Conservation (phyloP, 495 filamentous ascomycete genomes). For the Hypoxylon perforatum region DNA sequence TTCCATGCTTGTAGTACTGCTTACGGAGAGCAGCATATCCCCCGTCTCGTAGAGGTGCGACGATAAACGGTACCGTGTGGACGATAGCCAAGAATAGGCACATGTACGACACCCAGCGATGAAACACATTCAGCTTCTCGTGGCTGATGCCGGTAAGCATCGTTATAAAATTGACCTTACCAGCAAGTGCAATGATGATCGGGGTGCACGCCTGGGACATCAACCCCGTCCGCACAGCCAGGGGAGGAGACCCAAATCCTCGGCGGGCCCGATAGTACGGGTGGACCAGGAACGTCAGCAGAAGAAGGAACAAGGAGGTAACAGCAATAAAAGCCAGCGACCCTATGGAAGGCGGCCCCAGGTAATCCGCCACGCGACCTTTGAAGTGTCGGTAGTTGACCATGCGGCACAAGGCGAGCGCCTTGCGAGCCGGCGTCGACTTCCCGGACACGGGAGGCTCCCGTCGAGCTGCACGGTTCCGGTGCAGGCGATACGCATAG, state of each 20-base stretch:
- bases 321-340: conserved; percentile 25
- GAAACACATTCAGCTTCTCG: conserved; percentile 66
- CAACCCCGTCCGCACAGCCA: conserved; percentile 62
- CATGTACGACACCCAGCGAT: conserved; percentile 63
- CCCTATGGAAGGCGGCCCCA: conserved; percentile 47
- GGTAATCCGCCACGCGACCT: conserved; percentile 32
- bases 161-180: conserved; percentile 58
- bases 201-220: conserved; percentile 63
- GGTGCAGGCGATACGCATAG: conserved; percentile 29
- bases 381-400: conserved; percentile 47
- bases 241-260: conserved; percentile 57
- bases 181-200: conserved; percentile 58
- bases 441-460: neutral
- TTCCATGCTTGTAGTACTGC: conserved; percentile 44
- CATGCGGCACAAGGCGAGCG: conserved; percentile 35
- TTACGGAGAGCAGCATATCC: conserved; percentile 31
- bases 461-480: conserved; percentile 20
- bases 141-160: conserved; percentile 65
- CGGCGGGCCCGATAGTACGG: conserved; percentile 51
- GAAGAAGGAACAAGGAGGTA: conserved; percentile 39
- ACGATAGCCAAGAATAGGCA: conserved; percentile 62
- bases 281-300: conserved; percentile 45
- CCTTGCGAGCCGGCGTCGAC: conserved; percentile 25
- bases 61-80: conserved; percentile 67
- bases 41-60: conserved; percentile 43